Evolutionary conservation across 139 green algal species (phyloP).

Genomic region (Tetradesmus lagerheimii): DNA sequence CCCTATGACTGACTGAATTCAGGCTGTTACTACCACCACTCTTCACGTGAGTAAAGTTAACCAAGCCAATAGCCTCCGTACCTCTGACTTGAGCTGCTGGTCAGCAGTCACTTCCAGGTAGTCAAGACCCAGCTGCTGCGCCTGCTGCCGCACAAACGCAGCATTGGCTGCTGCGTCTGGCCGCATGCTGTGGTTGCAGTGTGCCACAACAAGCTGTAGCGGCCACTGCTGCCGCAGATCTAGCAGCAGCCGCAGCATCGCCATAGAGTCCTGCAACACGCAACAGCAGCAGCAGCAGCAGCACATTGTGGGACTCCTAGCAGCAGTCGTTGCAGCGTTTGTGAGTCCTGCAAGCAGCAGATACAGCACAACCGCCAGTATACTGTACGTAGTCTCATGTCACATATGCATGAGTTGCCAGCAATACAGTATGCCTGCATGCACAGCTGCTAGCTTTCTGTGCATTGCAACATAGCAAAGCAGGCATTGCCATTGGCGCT

Average conservation of each 20-base stretch:
- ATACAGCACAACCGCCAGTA: too few relatives aligned
- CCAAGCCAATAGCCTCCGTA: background rate
- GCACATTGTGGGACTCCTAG: too few relatives aligned
- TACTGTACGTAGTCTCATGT: too few relatives aligned
- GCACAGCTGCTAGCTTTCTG: background rate
- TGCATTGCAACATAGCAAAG: background rate
- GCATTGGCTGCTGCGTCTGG: slow-evolving; percentile 54
- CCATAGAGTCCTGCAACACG: slow-evolving; percentile 53
- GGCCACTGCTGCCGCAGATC: slow-evolving; percentile 43
- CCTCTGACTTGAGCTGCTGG: background rate
- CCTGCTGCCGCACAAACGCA: slow-evolving; percentile 42
- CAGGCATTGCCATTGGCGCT: too few relatives aligned
- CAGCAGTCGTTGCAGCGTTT: too few relatives aligned
- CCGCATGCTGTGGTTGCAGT: slow-evolving; percentile 61
- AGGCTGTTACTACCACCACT: too few relatives aligned
- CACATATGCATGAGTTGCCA: too few relatives aligned
- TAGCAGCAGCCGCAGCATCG: slow-evolving; percentile 46
- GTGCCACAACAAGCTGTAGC: slow-evolving; percentile 52
- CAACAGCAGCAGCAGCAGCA: too few relatives aligned
- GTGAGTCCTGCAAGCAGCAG: too few relatives aligned
- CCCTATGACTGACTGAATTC: too few relatives aligned
- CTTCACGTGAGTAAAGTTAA: too few relatives aligned
- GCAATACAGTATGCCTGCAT: too few relatives aligned
- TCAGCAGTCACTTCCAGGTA: background rate
- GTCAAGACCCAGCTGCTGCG: background rate